Evolutionary conservation across 2,329 filamentous ascomycete species (phyloP).

Genomic region (Talaromyces atroroseus): DNA sequence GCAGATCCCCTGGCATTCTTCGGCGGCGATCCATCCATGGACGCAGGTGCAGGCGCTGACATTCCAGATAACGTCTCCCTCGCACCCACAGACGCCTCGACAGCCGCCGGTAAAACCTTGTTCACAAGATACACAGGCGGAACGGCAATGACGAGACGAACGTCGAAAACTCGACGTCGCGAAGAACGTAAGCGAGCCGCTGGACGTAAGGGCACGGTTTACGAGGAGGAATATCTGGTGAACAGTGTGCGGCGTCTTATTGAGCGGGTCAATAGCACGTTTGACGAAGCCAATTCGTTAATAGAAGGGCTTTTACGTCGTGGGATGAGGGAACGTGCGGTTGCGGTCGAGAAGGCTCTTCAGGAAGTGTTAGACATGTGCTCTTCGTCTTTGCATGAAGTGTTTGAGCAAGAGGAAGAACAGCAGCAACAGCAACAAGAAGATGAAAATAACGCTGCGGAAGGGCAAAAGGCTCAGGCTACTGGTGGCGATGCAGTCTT

Average conservation of each 20-base stretch:
- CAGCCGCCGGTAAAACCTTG: slow-evolving; percentile 69
- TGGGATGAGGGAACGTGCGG: slow-evolving; percentile 80
- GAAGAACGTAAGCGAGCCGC: slow-evolving; percentile 94
- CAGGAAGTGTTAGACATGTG: slow-evolving; percentile 69
- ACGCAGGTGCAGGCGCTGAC: slow-evolving; percentile 52
- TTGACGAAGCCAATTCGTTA: slow-evolving; percentile 67
- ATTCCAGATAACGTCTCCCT: slow-evolving; percentile 90
- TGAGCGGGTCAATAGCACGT: slow-evolving; percentile 69
- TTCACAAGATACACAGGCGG: slow-evolving; percentile 89
- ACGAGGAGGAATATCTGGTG: slow-evolving; percentile 95
- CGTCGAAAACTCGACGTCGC: slow-evolving; percentile 77
- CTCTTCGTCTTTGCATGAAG: slow-evolving; percentile 60
- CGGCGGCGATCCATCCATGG: slow-evolving; percentile 62
- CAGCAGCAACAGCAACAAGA: slow-evolving; percentile 18
- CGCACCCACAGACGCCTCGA: slow-evolving; percentile 77
- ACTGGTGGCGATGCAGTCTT: slow-evolving; percentile 31
- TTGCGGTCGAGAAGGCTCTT: slow-evolving; percentile 68
- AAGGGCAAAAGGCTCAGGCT: slow-evolving; percentile 11
- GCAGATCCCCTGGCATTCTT: slow-evolving; percentile 86
- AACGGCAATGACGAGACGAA: slow-evolving; percentile 57
- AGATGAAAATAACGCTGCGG: slow-evolving; percentile 14
- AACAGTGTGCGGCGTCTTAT: slow-evolving; percentile 79
- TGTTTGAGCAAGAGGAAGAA: slow-evolving; percentile 50
- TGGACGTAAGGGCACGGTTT: slow-evolving; percentile 93
- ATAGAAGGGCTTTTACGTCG: slow-evolving; percentile 72